Base-by-base conservation (phyloP, 306 rosid genomes). In the Trifolium subterraneum region DNA sequence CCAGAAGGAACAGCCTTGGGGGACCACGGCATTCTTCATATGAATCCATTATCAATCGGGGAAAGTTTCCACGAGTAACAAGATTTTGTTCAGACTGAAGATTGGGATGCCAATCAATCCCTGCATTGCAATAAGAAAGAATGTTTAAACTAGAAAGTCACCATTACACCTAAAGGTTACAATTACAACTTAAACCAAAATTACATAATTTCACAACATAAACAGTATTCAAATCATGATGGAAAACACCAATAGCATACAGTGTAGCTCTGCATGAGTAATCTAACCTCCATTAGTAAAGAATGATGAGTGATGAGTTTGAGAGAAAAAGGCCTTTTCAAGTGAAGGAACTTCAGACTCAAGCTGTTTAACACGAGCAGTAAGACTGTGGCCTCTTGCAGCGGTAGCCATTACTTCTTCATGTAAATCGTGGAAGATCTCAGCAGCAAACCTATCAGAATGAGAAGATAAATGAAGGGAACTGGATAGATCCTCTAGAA, bases 301-400 rank as follows among this genome's bases (percentile, higher is more conserved):
- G 83, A 90, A 92, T 13, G 90, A 81, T 3, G 92, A 81, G 79
- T 88, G 97, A 75, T 75, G 91, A 42, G 96, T 88, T 81, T 90
- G 98, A 80, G 97, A 88, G 45, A 90, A 84, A 78, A 92, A 84
- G n/a, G 90, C 96, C 85, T 90, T 92, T 82, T 95, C 99, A 65
- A 95, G 80, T 23, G 93, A 80, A 81, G 99, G 99, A 90, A 92
- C 84, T 76, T 95, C 99, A 36, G 97, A 93, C 89, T 95, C 99
- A 60, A 95, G 92, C 85, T 95, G 98, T 80, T 87, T 93, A 69
- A 95, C 93, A 19, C 99, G 99, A 84, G 75, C 84, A 90, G 86
- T 83, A 68, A 95, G 96, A 81, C 92, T 76, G 18, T 95, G 99
- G 73, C 99, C 96, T 83, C 98, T 89, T 42, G 97, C 87, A 69